phyloP scores from a whole-genome alignment of 805 yeast genomes.

The Metschnikowia reukaufii region DNA sequence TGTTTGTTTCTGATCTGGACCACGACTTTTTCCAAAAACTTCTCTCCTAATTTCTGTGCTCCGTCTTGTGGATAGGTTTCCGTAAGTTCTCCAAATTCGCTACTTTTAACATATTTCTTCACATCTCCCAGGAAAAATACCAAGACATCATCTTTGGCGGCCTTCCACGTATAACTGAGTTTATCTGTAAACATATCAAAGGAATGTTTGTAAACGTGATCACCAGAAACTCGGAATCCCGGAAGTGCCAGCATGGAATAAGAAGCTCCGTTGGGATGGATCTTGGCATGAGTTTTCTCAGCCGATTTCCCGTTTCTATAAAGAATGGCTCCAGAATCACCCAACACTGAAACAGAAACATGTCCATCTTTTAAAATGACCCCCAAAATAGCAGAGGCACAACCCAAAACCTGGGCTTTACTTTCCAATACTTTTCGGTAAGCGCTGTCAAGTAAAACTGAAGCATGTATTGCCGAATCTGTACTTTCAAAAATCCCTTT shows the following conservation, averaged over 20 bases:
- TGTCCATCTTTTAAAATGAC: neutral
- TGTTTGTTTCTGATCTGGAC: neutral
- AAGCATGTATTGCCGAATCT: neutral
- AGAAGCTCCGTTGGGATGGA: neutral
- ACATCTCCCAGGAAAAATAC: slow-evolving; percentile 4
- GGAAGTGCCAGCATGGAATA: neutral
- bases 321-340: neutral
- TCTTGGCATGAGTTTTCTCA: neutral
- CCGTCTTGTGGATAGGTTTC: neutral
- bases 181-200: slow-evolving; percentile 1
- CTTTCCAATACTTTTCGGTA: neutral
- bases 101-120: neutral
- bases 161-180: neutral
- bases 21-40: neutral
- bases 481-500: neutral
- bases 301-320: neutral
- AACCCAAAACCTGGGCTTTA: neutral
- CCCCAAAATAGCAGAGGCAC: neutral
- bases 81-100: neutral
- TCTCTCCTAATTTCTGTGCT: slow-evolving; percentile 2
- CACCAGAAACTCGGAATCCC: neutral
- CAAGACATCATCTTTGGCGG: slow-evolving; percentile 1
- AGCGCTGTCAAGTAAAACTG: neutral
- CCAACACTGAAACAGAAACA: neutral
- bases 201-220: neutral